Percentiles rank a stretch among this genome's conserved stretches.
phyloP scores from a whole-genome alignment of 768 basidiomycete species.

The Termitomyces sp. region DNA sequence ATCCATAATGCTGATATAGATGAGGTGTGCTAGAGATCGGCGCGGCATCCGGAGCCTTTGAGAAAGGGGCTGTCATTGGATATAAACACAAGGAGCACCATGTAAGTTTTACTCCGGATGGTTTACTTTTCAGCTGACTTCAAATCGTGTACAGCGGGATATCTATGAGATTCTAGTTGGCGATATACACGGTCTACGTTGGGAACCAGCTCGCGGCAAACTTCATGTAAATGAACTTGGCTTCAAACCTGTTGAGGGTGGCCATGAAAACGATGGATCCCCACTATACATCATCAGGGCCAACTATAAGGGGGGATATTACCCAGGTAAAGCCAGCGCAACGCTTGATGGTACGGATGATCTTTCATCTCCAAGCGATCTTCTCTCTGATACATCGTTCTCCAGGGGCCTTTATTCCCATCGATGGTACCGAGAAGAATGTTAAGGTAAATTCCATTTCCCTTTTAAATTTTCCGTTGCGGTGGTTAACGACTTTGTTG shows the following conservation, averaged over 20 bases:
- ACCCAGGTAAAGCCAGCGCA: slow-evolving; percentile 62
- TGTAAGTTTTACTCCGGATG: slow-evolving; percentile 26
- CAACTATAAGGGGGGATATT: slow-evolving; percentile 39
- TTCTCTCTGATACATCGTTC: background rate
- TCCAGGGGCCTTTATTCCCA: slow-evolving; percentile 53
- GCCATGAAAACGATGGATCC: slow-evolving; percentile 55
- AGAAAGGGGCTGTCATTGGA: slow-evolving; percentile 61
- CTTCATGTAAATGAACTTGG: slow-evolving; percentile 39
- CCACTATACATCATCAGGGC: slow-evolving; percentile 59
- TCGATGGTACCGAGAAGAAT: slow-evolving; percentile 43
- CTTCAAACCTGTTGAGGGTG: slow-evolving; percentile 58
- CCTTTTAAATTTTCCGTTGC: background rate
- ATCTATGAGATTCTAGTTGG: slow-evolving; percentile 71
- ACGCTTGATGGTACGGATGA: slow-evolving; percentile 38
- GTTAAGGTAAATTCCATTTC: slow-evolving; percentile 32
- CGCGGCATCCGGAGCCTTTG: slow-evolving; percentile 52
- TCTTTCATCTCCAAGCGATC: background rate
- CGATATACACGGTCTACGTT: slow-evolving; percentile 46
- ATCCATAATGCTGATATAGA: slow-evolving; percentile 18
- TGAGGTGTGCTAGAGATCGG: slow-evolving; percentile 45
- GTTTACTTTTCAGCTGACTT: background rate
- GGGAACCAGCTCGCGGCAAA: slow-evolving; percentile 46
- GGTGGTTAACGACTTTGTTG: background rate
- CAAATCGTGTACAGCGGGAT: slow-evolving; percentile 35
- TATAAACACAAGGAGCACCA: slow-evolving; percentile 53